Evolutionary conservation across 2,329 filamentous ascomycete species (phyloP), one percentile per base, ranked within the genome.

Genomic region (Alternaria sp.): DNA sequence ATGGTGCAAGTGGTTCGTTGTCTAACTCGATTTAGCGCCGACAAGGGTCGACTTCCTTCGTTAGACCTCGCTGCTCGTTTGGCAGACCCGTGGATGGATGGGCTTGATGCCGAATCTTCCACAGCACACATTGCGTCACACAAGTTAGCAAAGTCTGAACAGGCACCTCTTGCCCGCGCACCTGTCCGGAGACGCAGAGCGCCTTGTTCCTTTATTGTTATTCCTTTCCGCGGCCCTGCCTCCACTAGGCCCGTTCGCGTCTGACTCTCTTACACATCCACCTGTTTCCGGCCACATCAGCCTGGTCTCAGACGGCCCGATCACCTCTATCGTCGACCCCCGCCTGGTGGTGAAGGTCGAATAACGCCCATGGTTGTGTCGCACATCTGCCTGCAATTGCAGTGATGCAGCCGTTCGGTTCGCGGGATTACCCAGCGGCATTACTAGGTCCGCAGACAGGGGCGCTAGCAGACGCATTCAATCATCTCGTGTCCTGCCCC

Each of bases 281-380:
- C 62, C 51, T 61, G 62, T 61, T 62, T 53, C 61, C 59, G 64
- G 64, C 61, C 63, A 66, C 59, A 67, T 68, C 67, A 66, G 59
- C 57, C 56, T 55, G 62, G 67, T 68, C 64, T 68, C 65, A 67
- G 58, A 67, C 63, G 62, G 61, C 60, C 63, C 61, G 60, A 60
- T 48, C 66, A 22, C 56, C 26, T 47, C 53, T 41, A 57, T 58
- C 38, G 51, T 53, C 44, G 39, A 48, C 32, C 34, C 38, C 39
- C 36, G 44, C 39, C 36, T 42, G 28, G 53, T 51, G 41, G 41
- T 34, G 47, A 36, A 34, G 38, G 26, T 48, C 51, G 14, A 44
- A 18, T 54, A 47, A 32, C 48, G 49, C 56, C 47, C 39, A 57
- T 49, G 56, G 54, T 53, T 38, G 51, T 55, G 57, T 64, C 48